phyloP scores from a whole-genome alignment of 495 filamentous ascomycete genomes.

The Podospora anserina region DNA sequence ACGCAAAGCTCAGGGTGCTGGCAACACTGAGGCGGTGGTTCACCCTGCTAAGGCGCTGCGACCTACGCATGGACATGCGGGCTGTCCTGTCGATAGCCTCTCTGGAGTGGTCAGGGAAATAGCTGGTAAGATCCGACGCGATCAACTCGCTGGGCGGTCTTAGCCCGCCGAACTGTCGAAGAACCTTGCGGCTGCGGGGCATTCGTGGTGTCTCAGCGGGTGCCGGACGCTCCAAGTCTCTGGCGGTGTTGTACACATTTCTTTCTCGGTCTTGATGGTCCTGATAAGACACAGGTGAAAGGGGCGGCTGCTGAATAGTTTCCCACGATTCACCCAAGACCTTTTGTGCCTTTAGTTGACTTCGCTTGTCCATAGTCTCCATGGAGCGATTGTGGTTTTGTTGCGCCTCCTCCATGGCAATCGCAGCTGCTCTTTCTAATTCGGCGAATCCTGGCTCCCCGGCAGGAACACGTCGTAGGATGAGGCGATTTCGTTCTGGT shows the following conservation, averaged over 20 bases:
- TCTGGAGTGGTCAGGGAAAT: constrained; percentile 91
- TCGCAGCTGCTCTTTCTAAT: constrained; percentile 73
- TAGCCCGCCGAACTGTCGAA: constrained; percentile 76
- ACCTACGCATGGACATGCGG: constrained; percentile 83
- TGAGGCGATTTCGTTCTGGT: constrained; percentile 82
- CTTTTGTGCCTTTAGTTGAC: constrained; percentile 73
- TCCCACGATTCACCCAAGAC: constrained; percentile 81
- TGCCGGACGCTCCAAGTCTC: constrained; percentile 56
- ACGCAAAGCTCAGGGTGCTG: constrained; percentile 89
- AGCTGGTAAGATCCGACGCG: constrained; percentile 88
- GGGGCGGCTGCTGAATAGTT: constrained; percentile 69
- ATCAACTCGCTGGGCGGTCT: constrained; percentile 96
- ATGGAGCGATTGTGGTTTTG: constrained; percentile 67
- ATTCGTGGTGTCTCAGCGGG: constrained; percentile 47
- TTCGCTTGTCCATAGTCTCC: constrained; percentile 61
- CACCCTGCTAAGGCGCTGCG: constrained; percentile 82
- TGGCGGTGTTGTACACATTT: constrained; percentile 59
- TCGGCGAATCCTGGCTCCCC: constrained; percentile 81
- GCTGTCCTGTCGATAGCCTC: constrained; percentile 94
- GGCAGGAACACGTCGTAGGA: constrained; percentile 81
- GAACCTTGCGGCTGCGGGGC: constrained; percentile 57
- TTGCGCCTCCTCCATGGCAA: constrained; percentile 75
- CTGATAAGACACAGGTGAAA: constrained; percentile 66
- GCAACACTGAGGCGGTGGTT: constrained; percentile 89
- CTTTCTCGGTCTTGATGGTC: constrained; percentile 57